Evolutionary conservation across 805 yeast species (phyloP).

Genomic region (Yarrowia alimentaria): DNA sequence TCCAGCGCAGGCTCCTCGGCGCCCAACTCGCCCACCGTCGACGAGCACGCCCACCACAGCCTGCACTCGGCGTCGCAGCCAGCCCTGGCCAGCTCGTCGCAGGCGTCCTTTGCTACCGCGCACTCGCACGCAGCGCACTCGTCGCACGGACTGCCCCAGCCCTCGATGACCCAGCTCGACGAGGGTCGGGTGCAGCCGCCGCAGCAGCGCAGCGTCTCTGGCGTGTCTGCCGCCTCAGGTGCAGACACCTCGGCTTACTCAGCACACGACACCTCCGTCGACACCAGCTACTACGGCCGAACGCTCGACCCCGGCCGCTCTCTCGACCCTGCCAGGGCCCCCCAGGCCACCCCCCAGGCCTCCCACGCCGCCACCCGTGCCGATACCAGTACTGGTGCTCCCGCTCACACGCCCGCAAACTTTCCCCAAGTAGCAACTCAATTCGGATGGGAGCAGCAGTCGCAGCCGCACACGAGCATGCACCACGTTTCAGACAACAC

Average conservation of each 20-base stretch:
- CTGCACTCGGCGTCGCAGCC: constrained; percentile 20
- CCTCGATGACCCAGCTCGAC: no score
- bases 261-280: constrained; percentile 1
- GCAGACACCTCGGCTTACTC: no score
- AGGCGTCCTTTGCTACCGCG: constrained; percentile 15
- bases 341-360: neutral
- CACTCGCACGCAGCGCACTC: constrained; percentile 1
- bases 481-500: neutral
- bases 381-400: neutral
- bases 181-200: no score
- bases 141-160: neutral
- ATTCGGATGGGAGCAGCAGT: constrained; percentile 20
- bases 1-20: constrained; percentile 2
- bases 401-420: constrained; percentile 24
- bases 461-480: constrained; percentile 27
- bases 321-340: constrained; percentile 3
- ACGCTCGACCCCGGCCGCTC: constrained; percentile 15
- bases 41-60: constrained; percentile 19
- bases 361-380: constrained; percentile 2
- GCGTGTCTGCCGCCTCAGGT: constrained; percentile 4
- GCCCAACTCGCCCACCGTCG: constrained; percentile 15
- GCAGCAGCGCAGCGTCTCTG: constrained; percentile 9
- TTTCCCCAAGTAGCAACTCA: constrained; percentile 26
- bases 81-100: constrained; percentile 3
- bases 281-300: constrained; percentile 8